Evolutionary conservation across 371 early-diverging fungal genomes (phyloP), one percentile per base, ranked within the genome.

Genomic region (Mucor piriformis): DNA sequence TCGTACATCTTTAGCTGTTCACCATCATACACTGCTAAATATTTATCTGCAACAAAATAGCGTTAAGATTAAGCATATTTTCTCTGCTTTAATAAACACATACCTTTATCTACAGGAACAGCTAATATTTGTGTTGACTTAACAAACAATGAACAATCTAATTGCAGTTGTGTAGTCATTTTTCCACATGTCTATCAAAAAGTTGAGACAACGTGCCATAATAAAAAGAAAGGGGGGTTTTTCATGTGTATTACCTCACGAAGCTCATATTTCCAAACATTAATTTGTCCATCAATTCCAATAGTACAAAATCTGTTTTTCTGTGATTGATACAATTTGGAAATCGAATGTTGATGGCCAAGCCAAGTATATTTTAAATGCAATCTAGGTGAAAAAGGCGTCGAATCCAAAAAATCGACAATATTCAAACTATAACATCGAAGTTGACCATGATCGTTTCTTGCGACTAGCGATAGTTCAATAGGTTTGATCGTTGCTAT

Each of bases 391-490:
- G 77, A 66, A 38, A 83, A 82, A 62, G 83, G 79, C 0, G 84
- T 76, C 1, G 79, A 75, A 42, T 88, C 90, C 46, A 93, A 84
- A 38, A 93, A 88, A 61, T 93, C 92, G 54, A 91, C 83, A 38
- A 93, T 68, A 54, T 89, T 87, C 59, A 91, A 79, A 10, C 86
- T 83, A 59, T 87, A 93, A 24, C 82, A 79, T 60, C 83, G 75
- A 15, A 92, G 52, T 2, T 86, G 83, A 0, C 92, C 91, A 37
- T 86, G 80, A 0, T 54, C 70, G 57, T 79, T 80, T 33, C 83
- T 78, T 4, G 84, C 86, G 2, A 91, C 54, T 43, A 93, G 64
- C 0, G 76, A 76, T 3, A 93, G 69, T 50, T 93, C 91, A 2
- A 90, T 83, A 0, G 89, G 88, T 44, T 87, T 82, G 38, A 86